A percentile compares a stretch with the other conserved stretches of the same genome.
Evolutionary conservation across 306 rosid genomes (phyloP).

Genomic region (Benincasa hispida): DNA sequence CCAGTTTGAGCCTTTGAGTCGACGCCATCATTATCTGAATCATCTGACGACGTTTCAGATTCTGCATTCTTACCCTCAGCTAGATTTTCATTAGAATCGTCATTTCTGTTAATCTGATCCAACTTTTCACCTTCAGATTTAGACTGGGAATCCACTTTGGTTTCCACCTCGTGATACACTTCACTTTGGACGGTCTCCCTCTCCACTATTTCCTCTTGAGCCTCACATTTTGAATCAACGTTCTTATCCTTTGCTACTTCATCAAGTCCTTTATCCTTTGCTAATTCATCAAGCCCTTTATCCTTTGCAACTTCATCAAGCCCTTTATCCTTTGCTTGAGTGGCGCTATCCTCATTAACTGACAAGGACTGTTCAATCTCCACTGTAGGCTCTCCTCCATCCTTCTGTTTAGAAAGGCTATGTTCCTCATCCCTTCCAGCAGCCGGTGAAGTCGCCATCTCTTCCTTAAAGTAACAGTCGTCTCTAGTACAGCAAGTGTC

Average conservation of each 20-base stretch:
- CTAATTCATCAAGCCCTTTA: constrained; percentile 4
- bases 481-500: not conserved
- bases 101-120: constrained; percentile 7
- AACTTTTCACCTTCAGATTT: constrained; percentile 12
- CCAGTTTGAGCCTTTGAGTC: constrained; percentile 16
- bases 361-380: constrained; percentile 10
- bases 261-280: constrained; percentile 7
- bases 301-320: constrained; percentile 12
- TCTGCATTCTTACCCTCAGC: constrained; percentile 14
- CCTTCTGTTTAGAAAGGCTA: constrained; percentile 10
- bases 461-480: constrained; percentile 3
- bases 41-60: not conserved
- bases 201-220: constrained; percentile 16
- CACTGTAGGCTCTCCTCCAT: constrained; percentile 17
- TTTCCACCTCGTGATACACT: constrained; percentile 7
- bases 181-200: constrained; percentile 7
- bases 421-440: constrained; percentile 26
- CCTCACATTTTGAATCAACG: constrained; percentile 7
- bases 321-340: constrained; percentile 1
- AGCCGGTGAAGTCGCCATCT: constrained; percentile 15
- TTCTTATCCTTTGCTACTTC: constrained; percentile 7
- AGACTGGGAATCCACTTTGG: constrained; percentile 13
- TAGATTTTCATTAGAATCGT: constrained; percentile 16
- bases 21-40: constrained; percentile 1
- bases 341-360: not conserved